These are phyloP conservation scores for Protea cynaroides DNA, from an alignment of 164 flowering plant genomes.

Conservation along the genomic window DNA sequence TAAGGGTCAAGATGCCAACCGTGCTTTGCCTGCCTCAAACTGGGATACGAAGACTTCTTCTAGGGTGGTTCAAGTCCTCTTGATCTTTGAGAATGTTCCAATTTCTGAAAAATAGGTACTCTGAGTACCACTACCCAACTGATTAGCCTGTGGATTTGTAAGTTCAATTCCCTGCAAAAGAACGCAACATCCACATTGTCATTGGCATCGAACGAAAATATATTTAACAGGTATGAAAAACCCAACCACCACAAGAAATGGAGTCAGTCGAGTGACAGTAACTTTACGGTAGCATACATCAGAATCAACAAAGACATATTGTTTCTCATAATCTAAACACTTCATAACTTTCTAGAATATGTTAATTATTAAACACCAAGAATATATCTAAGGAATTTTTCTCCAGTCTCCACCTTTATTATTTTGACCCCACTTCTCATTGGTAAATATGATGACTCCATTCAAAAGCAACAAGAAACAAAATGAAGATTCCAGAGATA, in stretches of 20 bases:
- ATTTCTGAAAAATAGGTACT: conserved; percentile 97
- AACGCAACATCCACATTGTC: too few species aligned
- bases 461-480: background rate
- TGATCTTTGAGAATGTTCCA: conserved; percentile 94
- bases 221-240: background rate
- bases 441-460: background rate
- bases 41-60: background rate
- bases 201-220: background rate
- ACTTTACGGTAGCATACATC: too few species aligned
- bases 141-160: conserved; percentile 86
- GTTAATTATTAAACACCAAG: too few species aligned
- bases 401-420: too few species aligned
- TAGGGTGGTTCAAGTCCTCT: conserved; percentile 39
- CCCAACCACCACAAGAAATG: too few species aligned
- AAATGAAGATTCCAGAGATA: background rate
- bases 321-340: background rate
- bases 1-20: background rate
- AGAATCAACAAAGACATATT: too few species aligned
- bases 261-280: too few species aligned
- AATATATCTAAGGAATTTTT: too few species aligned
- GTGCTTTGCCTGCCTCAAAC: background rate
- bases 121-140: conserved; percentile 90
- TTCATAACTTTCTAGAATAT: too few species aligned
- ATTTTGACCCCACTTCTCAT: background rate
- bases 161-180: conserved; percentile 78